Evolutionary conservation across 2,329 filamentous ascomycete species (phyloP).

Genomic region (Ceratocystis albifundus): DNA sequence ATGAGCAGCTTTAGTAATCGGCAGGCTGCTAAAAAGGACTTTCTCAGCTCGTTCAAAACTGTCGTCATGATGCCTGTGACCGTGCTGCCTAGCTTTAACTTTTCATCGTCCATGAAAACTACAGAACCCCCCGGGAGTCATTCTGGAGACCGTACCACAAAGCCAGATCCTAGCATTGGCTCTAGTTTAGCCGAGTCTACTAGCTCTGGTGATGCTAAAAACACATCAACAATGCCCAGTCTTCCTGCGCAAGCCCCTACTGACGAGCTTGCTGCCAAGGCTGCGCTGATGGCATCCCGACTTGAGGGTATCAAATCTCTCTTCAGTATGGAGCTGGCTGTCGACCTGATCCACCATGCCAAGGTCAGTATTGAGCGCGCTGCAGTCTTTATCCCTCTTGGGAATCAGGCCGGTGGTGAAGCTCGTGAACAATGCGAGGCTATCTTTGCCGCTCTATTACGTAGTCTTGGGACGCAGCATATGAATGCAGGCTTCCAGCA

Average conservation of each 20-base stretch:
- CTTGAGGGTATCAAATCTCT: conserved; percentile 89
- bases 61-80: conserved; percentile 99
- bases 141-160: neutral
- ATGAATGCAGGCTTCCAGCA: conserved; percentile 89
- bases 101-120: conserved; percentile 15
- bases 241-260: conserved; percentile 59
- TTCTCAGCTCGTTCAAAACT: conserved; percentile 91
- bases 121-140: neutral
- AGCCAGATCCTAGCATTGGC: neutral
- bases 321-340: conserved; percentile 90
- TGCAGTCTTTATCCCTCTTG: conserved; percentile 68
- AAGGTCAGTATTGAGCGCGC: conserved; percentile 80
- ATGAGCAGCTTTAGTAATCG: conserved; percentile 83
- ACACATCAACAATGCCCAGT: neutral
- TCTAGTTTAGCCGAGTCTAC: neutral
- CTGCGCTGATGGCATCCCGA: conserved; percentile 90
- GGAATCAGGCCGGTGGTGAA: conserved; percentile 68
- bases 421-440: conserved; percentile 78
- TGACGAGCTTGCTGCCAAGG: conserved; percentile 87
- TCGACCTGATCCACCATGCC: conserved; percentile 77
- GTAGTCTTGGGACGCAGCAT: conserved; percentile 74
- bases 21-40: conserved; percentile 92
- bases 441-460: conserved; percentile 76
- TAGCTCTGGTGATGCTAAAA: neutral
- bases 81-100: conserved; percentile 54